Base-by-base conservation (phyloP, 768 basidiomycete species). In the Termitomyces sp. region DNA sequence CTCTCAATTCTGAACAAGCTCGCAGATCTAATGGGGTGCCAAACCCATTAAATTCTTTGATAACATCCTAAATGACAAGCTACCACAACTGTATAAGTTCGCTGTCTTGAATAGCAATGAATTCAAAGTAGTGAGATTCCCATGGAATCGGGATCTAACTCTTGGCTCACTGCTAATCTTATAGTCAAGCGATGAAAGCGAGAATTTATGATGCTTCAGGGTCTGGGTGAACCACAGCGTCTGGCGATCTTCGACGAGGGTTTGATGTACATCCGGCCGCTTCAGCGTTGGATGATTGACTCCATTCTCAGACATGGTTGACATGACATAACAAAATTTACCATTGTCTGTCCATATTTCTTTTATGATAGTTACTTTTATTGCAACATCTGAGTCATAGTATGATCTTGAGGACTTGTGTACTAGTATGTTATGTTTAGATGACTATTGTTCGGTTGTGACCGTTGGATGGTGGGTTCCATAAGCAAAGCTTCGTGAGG, bases 201-300 rank as follows among this genome's bases (percentile, higher is more conserved):
- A 14, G 55, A 56, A 5, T 45, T 50, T n/a, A 21, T 21, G 15
- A 51, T 51, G 55, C 26, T 56, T 5, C 33, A 9, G 8, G 35
- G 40, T 28, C 31, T 56, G 28, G 33, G 38, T 38, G 49, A 45
- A 28, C 4, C 38, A 28, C 33, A 56, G n/a, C 43, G 55, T 42
- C 28, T 30, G 42, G 26, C 17, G 9, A 51, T 56, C 12, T 56
- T 56, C n/a, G 17, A 45, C n/a, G 30, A 15, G 19, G 33, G 37
- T 14, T 56, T 56, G 17, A 17, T 6, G 7, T 17, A 51, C 12
- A 35, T 56, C 8, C 41, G 26, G 11, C 49, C 55, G 11, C 44
- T 56, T 23, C 55, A 56, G 38, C 42, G 49, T 15, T 51, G 49
- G 49, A 44, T 51, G 10, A 43, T 56, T 8, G 10, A 51, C 3